phyloP scores from a whole-genome alignment of 2,329 filamentous ascomycete genomes.

The Fusarium pininemorale region DNA sequence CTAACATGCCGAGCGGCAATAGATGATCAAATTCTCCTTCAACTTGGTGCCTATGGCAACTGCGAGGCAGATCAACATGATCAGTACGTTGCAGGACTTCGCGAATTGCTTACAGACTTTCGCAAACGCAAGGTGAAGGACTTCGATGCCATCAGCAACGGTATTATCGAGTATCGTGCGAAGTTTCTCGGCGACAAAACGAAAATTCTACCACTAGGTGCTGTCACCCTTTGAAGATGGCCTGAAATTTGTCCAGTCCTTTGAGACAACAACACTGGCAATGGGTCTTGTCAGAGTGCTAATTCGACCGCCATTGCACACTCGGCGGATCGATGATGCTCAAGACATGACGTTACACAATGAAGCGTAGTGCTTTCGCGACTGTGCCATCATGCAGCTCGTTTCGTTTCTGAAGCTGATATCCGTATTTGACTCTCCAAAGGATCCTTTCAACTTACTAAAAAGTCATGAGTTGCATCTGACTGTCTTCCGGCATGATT shows the following conservation, averaged over 20 bases:
- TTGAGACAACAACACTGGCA: slow-evolving; percentile 20
- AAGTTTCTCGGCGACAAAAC: slow-evolving; percentile 71
- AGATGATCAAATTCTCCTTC: slow-evolving; percentile 79
- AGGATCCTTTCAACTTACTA: slow-evolving; percentile 14
- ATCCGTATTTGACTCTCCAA: slow-evolving; percentile 19
- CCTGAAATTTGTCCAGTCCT: neutral
- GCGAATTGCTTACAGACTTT: slow-evolving; percentile 67
- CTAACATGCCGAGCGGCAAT: slow-evolving; percentile 56
- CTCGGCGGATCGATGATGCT: slow-evolving; percentile 1
- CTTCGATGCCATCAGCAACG: slow-evolving; percentile 71
- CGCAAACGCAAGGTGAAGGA: slow-evolving; percentile 69
- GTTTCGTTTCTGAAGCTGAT: neutral
- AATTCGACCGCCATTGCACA: slow-evolving; percentile 38
- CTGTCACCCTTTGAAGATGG: slow-evolving; percentile 50
- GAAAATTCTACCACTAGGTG: slow-evolving; percentile 68
- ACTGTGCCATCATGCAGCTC: neutral
- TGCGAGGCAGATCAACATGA: slow-evolving; percentile 69
- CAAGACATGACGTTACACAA: neutral
- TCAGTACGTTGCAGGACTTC: slow-evolving; percentile 70
- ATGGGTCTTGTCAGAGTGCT: slow-evolving; percentile 13
- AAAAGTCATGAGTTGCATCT: neutral
- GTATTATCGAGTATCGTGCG: slow-evolving; percentile 73
- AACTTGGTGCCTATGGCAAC: slow-evolving; percentile 73
- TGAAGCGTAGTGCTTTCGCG: neutral
- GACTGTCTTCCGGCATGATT: slow-evolving; percentile 6